phyloP scores from a whole-genome alignment of 495 filamentous ascomycete species.

The Penicillium roqueforti region DNA sequence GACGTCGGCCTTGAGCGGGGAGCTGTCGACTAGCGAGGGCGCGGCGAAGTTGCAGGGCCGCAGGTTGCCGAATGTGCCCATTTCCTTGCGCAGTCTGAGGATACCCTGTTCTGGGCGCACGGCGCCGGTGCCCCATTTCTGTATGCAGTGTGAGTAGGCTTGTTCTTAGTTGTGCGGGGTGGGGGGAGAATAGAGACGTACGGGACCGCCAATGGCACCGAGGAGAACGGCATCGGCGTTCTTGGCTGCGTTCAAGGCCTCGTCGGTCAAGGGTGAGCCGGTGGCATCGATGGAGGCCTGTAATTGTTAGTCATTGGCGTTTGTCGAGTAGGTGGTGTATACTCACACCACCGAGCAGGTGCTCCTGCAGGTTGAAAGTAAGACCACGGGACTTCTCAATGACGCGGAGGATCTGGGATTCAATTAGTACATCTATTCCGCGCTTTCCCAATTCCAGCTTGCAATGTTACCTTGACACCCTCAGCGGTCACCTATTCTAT shows the following conservation, averaged over 20 bases:
- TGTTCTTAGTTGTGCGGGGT: conserved; percentile 1
- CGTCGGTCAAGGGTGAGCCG: conserved; percentile 73
- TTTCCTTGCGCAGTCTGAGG: conserved; percentile 87
- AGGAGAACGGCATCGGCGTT: conserved; percentile 87
- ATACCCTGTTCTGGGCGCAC: conserved; percentile 95
- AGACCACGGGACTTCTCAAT: conserved; percentile 66
- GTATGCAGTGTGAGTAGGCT: not conserved
- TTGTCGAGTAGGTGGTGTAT: not conserved
- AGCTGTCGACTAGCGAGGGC: conserved; percentile 77
- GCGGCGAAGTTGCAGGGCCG: conserved; percentile 97
- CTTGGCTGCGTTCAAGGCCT: conserved; percentile 82
- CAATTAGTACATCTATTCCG: conserved; percentile 3
- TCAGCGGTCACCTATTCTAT: conserved; percentile 55
- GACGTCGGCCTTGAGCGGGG: conserved; percentile 82
- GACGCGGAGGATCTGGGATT: conserved; percentile 55
- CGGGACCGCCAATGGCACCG: conserved; percentile 91
- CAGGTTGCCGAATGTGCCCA: conserved; percentile 94
- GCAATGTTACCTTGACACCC: conserved; percentile 70
- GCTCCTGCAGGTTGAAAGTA: conserved; percentile 86
- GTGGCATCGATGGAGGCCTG: conserved; percentile 80
- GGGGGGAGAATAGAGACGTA: conserved; percentile 34
- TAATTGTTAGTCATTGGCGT: conserved; percentile 2
- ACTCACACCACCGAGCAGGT: conserved; percentile 89
- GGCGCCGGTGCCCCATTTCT: conserved; percentile 90
- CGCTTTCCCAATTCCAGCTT: not conserved